Base-by-base conservation (phyloP, 2,329 filamentous ascomycete species). In the Metarhizium humberi region DNA sequence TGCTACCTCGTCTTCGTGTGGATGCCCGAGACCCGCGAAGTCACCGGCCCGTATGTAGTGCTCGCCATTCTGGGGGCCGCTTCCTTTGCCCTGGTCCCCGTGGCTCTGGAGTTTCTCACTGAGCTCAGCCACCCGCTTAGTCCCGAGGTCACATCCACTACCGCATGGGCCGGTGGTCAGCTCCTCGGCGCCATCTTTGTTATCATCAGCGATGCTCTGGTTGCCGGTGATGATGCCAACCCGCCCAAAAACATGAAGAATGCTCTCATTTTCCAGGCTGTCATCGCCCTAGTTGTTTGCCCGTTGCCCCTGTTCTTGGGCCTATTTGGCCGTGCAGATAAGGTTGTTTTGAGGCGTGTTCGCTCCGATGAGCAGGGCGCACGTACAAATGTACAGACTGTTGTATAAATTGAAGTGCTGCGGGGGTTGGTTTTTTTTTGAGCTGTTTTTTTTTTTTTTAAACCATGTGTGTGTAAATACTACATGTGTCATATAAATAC, bases 111-210 rank as follows among this genome's bases (percentile, higher is more conserved):
- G 71, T 91, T 88, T 62, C 75, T 96, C 16, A 88, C 89, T 52
- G 90, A 97, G 69, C 80, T 96, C 57, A 91, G 88, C 5, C 89
- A 94, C 65, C 94, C 94, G 0, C 83, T 95, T 30, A 86, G 84
- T 45, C 92, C 94, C 0, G 92, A 95, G 71, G 81, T 96, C 48
- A 89, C 88, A 1, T 88, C 84, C 58, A 90, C 88, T 32, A 76
- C 95, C 25, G 88, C 87, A 64, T 97, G 94, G 94, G 81, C 82
- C 1, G 87, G 87, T 6, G 92, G 94, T 0, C 92, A 97, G 74
- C 71, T 96, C 7, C 72, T 95, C 1, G 94, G 94, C 13, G 92
- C 84, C 2, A 72, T 92, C 32, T 96, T 96, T 66, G 88, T 96
- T 63, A 73, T 99, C 34, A 72, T 92, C 56, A 88, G 89, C 73